Percentiles rank a stretch among this genome's conserved stretches.
Conservation (phyloP, 177 flowering plant genomes). For the Telopea speciosissima region DNA sequence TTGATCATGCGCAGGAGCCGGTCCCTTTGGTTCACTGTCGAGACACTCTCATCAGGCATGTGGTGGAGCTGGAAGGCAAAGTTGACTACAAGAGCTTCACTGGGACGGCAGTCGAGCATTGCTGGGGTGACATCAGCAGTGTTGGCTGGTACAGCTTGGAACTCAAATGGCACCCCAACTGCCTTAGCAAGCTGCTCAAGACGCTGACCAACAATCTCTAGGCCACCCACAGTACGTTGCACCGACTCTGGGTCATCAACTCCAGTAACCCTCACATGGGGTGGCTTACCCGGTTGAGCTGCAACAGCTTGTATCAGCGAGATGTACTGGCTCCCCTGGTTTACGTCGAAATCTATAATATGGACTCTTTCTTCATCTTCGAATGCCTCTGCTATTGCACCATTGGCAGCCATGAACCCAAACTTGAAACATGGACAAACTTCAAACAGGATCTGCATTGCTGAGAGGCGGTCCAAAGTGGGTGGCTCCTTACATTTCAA, state of each 20-base stretch:
- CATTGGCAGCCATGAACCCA: constrained; percentile 93
- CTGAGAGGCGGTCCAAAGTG: constrained; percentile 73
- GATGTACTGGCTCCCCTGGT: constrained; percentile 92
- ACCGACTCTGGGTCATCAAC: constrained; percentile 95
- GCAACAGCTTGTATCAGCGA: constrained; percentile 69
- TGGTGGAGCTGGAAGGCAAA: constrained; percentile 98
- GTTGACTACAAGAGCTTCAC: constrained; percentile 81
- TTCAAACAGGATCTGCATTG: constrained; percentile 96
- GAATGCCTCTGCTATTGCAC: constrained; percentile 70
- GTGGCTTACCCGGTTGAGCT: constrained; percentile 33
- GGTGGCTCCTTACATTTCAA: constrained; percentile 93
- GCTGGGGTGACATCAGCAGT: constrained; percentile 58
- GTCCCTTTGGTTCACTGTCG: constrained; percentile 79
- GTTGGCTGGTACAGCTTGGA: constrained; percentile 52
- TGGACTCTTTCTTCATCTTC: constrained; percentile 68
- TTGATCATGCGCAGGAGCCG: constrained; percentile 86
- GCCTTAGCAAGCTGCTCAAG: constrained; percentile 68
- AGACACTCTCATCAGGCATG: constrained; percentile 99
- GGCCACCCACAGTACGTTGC: constrained; percentile 77
- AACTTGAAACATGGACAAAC: constrained; percentile 94
- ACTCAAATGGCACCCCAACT: constrained; percentile 60
- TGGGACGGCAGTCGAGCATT: constrained; percentile 47
- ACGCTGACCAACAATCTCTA: constrained; percentile 58
- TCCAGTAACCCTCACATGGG: constrained; percentile 70
- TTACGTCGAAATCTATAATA: constrained; percentile 85